These are phyloP conservation scores for Kernera saxatilis DNA, from an alignment of 345 rosid genomes.

Conservation along the genomic window DNA sequence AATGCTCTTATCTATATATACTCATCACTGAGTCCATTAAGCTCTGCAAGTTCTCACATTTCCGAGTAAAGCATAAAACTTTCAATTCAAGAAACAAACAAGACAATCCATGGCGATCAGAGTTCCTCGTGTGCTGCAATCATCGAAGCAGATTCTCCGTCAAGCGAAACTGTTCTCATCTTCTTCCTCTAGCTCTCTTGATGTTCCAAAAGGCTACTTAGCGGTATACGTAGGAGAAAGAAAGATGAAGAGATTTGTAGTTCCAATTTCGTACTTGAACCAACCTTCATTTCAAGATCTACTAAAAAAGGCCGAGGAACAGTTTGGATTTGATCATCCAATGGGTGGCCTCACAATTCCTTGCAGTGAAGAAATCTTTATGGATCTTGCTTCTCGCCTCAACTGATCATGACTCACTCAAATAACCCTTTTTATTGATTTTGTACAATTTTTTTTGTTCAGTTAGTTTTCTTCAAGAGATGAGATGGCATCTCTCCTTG, in stretches of 20 bases:
- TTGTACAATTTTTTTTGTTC: slow-evolving; percentile 16
- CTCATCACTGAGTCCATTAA: neutral
- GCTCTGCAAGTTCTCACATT: slow-evolving; percentile 16
- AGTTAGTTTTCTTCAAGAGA: slow-evolving; percentile 25
- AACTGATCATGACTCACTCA: slow-evolving; percentile 7
- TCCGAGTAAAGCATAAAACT: neutral
- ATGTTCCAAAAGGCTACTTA: slow-evolving; percentile 42
- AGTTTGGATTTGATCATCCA: slow-evolving; percentile 38
- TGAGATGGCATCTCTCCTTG: slow-evolving; percentile 30
- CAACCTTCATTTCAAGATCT: slow-evolving; percentile 38
- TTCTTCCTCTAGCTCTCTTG: slow-evolving; percentile 16
- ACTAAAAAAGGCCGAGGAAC: slow-evolving; percentile 36
- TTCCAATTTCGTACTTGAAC: slow-evolving; percentile 36
- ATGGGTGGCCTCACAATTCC: slow-evolving; percentile 45
- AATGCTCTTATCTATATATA: slow-evolving; percentile 22
- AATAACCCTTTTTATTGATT: neutral
- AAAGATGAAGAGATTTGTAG: slow-evolving; percentile 32
- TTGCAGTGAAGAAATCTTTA: slow-evolving; percentile 36
- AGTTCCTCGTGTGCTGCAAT: slow-evolving; percentile 22
- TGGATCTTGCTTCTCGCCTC: slow-evolving; percentile 33
- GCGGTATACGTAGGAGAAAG: slow-evolving; percentile 41
- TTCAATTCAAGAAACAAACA: slow-evolving; percentile 1
- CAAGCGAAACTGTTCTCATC: slow-evolving; percentile 23
- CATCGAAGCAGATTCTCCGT: slow-evolving; percentile 28
- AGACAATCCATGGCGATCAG: slow-evolving; percentile 27